Evolutionary conservation across 768 basidiomycete species (phyloP).

Genomic region (Agaricus sinodeliciosus): DNA sequence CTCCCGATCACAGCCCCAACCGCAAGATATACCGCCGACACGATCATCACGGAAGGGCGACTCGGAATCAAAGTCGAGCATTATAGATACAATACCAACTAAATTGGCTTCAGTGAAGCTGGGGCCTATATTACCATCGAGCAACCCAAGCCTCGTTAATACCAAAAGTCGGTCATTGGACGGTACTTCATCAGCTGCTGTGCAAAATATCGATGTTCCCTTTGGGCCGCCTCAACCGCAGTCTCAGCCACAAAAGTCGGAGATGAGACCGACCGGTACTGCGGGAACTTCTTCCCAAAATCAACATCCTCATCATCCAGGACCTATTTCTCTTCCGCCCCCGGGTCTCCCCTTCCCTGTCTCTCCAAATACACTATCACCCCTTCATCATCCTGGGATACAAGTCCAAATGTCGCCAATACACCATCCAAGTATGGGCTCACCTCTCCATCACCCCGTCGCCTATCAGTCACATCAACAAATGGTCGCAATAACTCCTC

Average conservation of each 20-base stretch:
- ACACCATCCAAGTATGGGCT: conserved; percentile 30
- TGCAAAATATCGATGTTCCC: background rate
- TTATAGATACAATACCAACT: conserved; percentile 10
- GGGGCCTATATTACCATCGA: background rate
- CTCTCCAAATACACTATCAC: conserved; percentile 17
- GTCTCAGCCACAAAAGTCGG: conserved; percentile 9
- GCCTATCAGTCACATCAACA: conserved; percentile 13
- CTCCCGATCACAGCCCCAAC: conserved; percentile 11
- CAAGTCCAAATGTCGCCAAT: conserved; percentile 29
- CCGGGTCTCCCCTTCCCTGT: conserved; percentile 28
- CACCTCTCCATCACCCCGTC: conserved; percentile 17
- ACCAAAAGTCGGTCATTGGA: background rate
- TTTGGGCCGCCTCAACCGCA: conserved; percentile 1
- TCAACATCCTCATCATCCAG: conserved; percentile 47
- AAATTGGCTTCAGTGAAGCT: background rate
- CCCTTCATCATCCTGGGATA: conserved; percentile 24
- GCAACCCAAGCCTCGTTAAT: background rate
- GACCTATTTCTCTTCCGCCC: conserved; percentile 64
- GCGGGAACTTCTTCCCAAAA: conserved; percentile 10
- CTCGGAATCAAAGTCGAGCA: background rate
- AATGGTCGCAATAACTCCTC: conserved; percentile 51
- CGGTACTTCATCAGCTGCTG: background rate
- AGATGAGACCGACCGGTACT: conserved; percentile 1
- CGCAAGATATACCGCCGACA: background rate
- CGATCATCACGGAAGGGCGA: background rate